Evolutionary conservation across 1,139 yeast genomes (phyloP).

Genomic region (Candida sp.): DNA sequence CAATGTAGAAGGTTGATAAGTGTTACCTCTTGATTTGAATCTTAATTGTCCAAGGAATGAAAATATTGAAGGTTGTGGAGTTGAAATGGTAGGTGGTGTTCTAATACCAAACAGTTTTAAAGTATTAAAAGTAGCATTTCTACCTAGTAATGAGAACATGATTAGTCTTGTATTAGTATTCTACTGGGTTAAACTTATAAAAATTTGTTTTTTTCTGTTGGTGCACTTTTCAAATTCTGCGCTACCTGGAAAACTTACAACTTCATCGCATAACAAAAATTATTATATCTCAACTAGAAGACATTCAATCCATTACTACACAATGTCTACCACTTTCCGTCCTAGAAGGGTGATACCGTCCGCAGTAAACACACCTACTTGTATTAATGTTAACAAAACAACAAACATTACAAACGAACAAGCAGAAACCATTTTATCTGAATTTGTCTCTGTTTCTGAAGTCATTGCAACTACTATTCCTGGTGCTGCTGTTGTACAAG

Average conservation of each 20-base stretch:
- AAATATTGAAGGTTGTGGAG: constrained; percentile 16
- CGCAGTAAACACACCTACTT: constrained; percentile 49
- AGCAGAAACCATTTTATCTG: constrained; percentile 44
- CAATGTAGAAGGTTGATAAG: constrained; percentile 90
- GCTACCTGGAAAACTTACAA: not conserved
- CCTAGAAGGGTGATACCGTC: constrained; percentile 40
- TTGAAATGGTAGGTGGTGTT: constrained; percentile 4
- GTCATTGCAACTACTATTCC: constrained; percentile 17
- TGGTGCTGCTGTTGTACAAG: constrained; percentile 8
- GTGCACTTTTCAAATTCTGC: not conserved
- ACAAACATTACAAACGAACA: constrained; percentile 30
- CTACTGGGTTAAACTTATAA: not conserved
- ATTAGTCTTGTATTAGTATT: not conserved
- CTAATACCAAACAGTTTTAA: constrained; percentile 3
- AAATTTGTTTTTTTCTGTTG: not conserved
- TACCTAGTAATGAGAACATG: constrained; percentile 2
- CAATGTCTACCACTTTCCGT: constrained; percentile 23
- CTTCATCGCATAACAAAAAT: too few relatives aligned
- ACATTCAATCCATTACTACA: not conserved
- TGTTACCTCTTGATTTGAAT: constrained; percentile 89
- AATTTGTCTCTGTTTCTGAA: constrained; percentile 43
- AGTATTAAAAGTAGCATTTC: not conserved
- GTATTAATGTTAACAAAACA: constrained; percentile 31
- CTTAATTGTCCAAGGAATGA: constrained; percentile 48
- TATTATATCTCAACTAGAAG: too few relatives aligned